Evolutionary conservation across 306 rosid genomes (phyloP), one percentile per base, ranked within the genome.

Genomic region (Inga oerstediana): DNA sequence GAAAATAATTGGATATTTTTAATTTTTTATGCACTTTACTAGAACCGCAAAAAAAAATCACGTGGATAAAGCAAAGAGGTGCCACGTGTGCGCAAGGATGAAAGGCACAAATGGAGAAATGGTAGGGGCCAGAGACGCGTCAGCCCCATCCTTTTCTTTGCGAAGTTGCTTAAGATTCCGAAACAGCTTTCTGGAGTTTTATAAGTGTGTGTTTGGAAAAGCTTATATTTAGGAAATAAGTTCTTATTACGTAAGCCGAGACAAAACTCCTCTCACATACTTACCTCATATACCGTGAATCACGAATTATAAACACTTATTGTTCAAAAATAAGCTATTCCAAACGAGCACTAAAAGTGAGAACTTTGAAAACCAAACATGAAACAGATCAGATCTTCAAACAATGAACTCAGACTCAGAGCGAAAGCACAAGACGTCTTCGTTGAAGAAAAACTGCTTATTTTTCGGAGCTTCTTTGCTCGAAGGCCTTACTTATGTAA

Each of bases 381-480:
- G 78, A 82, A 76, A 71, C 85, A 79, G 4, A 70, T 46, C 14
- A 79, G 24, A 72, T 44, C 78, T 79, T 72, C 84, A 16, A 51
- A 45, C 58, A 0, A 22, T 22, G 37, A 22, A 72, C n/a, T 24
- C 76, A 22, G 76, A 72, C 39, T 24, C 76, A 44, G 76, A 72
- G 58, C 19, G 12, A 74, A 44, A 81, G 41, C 82, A 84, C 22
- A 52, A 79, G 16, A 75, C 78, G n/a, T 37, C 75, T 62, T 76
- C 88, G 10, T 76, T 43, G 12, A 85, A 65, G 86, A 88, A 13
- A 19, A 30, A 77, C 44, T 88, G 88, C 62, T 65, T 85, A 66
- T 72, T 72, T 49, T 82, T 85, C 2, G 79, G 61, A 22, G 90
- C 61, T 76, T 88, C 90, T n/a, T 3, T 82, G 7, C 86, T 77